Evolutionary conservation across 768 basidiomycete genomes (phyloP), one percentile per base, ranked within the genome.

Genomic region (Inosperma sp.): DNA sequence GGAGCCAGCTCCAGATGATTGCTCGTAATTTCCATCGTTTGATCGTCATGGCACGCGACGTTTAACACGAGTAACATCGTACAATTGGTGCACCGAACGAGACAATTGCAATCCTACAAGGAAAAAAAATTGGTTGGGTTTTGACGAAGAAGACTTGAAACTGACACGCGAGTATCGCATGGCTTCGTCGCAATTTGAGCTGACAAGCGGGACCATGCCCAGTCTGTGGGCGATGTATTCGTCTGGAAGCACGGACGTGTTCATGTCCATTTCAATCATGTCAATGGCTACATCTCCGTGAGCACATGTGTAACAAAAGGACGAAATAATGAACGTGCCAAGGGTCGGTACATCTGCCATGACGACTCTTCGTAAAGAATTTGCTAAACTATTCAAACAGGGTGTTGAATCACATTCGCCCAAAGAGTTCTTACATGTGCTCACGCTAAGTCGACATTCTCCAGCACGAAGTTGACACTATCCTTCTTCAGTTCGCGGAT

Each of bases 271-370:
- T 68, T 93, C 88, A 9, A 98, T 95, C 70, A 95, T 86, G 72
- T 99, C 96, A 56, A 99, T 98, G 29, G 94, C 96, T 97, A 56
- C 25, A 29, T 36, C 6, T 31, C 14, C 46, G 33, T 39, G 25
- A 33, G 49, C 35, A 61, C 58, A 41, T 29, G 29, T 19, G 30
- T 47, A 23, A 55, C 30, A 13, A 14, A 48, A 33, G 33, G 29
- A 36, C 27, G 25, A 30, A 13, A 10, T 44, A n/a, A 7, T 30
- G 21, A 29, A 75, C 88, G 64, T 63, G 93, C 94, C 93, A 55
- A 99, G 80, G 51, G 96, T 98, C 14, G 94, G 90, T 56, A 99
- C 84, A 68, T 98, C 93, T 23, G 96, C 95, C 71, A 97, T 94
- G 74, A 97, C 86, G 31, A 92, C 87, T 59, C 96, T 78, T 60